Evolutionary conservation across 2,329 filamentous ascomycete genomes (phyloP), one percentile per base, ranked within the genome.

Genomic region (Magnaporthiopsis rhizophila): DNA sequence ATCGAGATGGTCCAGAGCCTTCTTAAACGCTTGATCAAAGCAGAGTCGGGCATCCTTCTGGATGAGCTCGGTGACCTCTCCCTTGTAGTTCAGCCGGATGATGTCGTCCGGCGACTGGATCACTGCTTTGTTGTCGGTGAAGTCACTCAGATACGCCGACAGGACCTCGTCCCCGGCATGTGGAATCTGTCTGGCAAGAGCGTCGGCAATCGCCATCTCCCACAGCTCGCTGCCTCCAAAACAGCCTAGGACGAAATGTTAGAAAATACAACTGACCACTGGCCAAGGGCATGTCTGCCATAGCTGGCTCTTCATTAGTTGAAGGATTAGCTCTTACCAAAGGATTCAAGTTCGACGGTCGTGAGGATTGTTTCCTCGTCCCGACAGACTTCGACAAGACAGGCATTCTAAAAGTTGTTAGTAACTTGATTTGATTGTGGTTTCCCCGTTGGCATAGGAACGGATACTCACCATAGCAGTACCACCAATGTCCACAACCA

Each of bases 211-310:
- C 24, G 45, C n/a, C 60, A 62, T 62, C 9, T 62, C 36, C 60
- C 60, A 62, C 24, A 45, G 26, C 60, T 62, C 60, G 24, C 34
- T 50, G n/a, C 60, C 60, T 4, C 60, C 60, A 45, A 50, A 30
- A 11, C 36, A 62, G 3, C 60, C 45, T 53, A 53, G 11, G 2
- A 11, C 7, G 3, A 9, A 4, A 2, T 9, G 45, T 53, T 24
- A 50, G 45, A n/a, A n/a, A 4, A 21, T 50, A 5, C 30, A 30
- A 30, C 30, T 30, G 30, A 30, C 6, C 4, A 7, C 30, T 30
- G 6, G 3, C 30, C 30, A 30, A 30, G 30, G 30, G 30, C 30
- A 30, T 30, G 30, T 30, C 30, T 30, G 30, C 30, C 30, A 30
- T 3, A 4, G 6, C 6, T 30, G 30, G 30, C 3, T 3, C 3